Base-by-base conservation (phyloP, 306 rosid species). In the Hippophae gyantsensis region DNA sequence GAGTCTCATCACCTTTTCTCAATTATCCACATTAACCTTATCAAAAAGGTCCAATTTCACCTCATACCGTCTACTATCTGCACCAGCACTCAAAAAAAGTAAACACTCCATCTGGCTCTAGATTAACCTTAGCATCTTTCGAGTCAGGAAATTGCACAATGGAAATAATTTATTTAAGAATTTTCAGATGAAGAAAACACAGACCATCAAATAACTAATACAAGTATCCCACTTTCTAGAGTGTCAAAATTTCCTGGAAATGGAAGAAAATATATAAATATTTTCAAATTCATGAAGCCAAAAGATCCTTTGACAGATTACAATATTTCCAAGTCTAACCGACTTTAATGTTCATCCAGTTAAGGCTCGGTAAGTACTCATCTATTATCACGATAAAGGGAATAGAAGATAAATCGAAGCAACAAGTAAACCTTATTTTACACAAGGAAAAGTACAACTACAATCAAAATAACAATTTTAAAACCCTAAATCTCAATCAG, bases 41-140 rank as follows among this genome's bases (percentile, higher is more conserved):
- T 89, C 95, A 73, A 72, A 93, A 59, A 93, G 99, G 61, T 89
- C 96, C 66, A 93, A 58, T 63, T 84, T 86, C 53, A 86, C 69
- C 62, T 93, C 95, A 71, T 86, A 93, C 9, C 55, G 75, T 50
- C 74, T 66, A 69, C 80, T 85, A 50, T 58, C 93, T 2, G 88
- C 60, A 9, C 97, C 99, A 13, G 90, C 99, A 42, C 80, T 84
- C 95, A 51, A 94, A 60, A 63, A 89, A 89, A 62, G 73, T 80
- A 56, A 93, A 89, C 27, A 58, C 51, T 12, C 99, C 97, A 13
- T 84, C 94, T 1, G 95, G 99, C 12, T 87, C 82, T 48, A 93
- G 97, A 69, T 89, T 84, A 60, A 93, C 95, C 81, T 86, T 82
- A 0, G 95, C 81, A 62, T 84, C 69, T 70, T 86, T 88, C 0